These are phyloP conservation scores for Trametes maxima DNA, from an alignment of 768 basidiomycete species.

Conservation along the genomic window DNA sequence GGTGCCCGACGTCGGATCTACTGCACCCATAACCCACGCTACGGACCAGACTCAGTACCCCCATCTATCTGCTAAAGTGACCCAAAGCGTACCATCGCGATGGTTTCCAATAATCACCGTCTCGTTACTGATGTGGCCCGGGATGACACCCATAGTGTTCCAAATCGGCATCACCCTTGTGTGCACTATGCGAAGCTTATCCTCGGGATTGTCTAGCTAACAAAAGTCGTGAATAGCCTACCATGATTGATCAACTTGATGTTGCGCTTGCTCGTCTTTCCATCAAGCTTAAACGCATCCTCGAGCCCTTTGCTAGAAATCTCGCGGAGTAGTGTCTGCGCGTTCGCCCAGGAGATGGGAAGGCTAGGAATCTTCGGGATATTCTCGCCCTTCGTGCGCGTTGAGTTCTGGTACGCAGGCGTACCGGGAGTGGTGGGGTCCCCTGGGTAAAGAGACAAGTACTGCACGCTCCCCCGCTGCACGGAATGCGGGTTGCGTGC, in stretches of 20 bases:
- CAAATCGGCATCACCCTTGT: conserved; percentile 86
- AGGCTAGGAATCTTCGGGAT: conserved; percentile 80
- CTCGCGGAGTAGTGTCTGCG: conserved; percentile 54
- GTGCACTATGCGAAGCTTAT: conserved; percentile 50
- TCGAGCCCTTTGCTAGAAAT: conserved; percentile 43
- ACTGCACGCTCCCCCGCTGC: conserved; percentile 84
- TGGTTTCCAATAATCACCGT: conserved; percentile 87
- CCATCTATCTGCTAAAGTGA: not conserved
- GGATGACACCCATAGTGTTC: conserved; percentile 85
- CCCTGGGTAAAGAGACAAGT: conserved; percentile 55
- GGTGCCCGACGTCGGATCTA: conserved; percentile 80
- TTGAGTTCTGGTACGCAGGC: conserved; percentile 83
- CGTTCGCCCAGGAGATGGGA: conserved; percentile 87
- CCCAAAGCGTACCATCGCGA: conserved; percentile 63
- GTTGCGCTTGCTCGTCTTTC: conserved; percentile 47
- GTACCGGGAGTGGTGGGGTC: conserved; percentile 87
- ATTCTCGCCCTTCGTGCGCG: conserved; percentile 60
- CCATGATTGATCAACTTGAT: conserved; percentile 62
- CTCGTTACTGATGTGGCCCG: conserved; percentile 81
- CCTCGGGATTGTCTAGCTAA: conserved; percentile 42
- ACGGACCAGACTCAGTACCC: not conserved
- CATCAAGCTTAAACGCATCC: conserved; percentile 49
- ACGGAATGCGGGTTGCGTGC: conserved; percentile 85
- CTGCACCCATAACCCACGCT: conserved; percentile 79
- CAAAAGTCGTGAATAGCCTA: conserved; percentile 46